These are phyloP conservation scores for Rhizopus arrhizus DNA, from an alignment of 371 early-diverging fungal species.

Conservation along the genomic window DNA sequence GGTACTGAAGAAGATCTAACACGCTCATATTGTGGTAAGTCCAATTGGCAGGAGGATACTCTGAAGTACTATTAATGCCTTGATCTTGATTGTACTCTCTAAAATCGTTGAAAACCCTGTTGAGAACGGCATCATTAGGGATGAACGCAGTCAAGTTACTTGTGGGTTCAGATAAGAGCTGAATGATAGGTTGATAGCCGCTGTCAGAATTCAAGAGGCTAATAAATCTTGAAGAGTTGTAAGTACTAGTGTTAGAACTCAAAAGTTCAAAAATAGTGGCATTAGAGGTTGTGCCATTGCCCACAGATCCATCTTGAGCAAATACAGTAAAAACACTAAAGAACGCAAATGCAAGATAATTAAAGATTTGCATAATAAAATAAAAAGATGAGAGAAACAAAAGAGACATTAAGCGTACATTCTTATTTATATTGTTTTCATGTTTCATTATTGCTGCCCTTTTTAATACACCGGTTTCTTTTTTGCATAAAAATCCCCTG, in stretches of 20 bases:
- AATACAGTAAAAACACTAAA: conserved; percentile 8
- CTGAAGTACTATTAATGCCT: background rate
- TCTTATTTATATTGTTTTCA: too few species aligned
- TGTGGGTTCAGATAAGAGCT: conserved; percentile 31
- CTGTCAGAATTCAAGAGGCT: conserved; percentile 30
- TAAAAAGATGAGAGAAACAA: background rate
- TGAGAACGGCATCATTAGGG: conserved; percentile 30
- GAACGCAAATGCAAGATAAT: conserved; percentile 13
- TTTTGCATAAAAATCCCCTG: too few species aligned
- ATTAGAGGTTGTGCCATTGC: background rate
- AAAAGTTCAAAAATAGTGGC: conserved; percentile 31
- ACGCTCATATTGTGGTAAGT: conserved; percentile 23
- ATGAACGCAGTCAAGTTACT: conserved; percentile 37
- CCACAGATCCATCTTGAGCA: conserved; percentile 10
- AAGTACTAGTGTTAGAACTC: conserved; percentile 30
- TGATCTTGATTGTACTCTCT: background rate
- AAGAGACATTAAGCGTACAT: too few species aligned
- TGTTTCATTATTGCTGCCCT: too few species aligned
- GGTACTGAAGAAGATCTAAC: conserved; percentile 38
- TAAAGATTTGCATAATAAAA: conserved; percentile 15
- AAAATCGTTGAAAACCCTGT: background rate
- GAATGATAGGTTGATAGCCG: conserved; percentile 33
- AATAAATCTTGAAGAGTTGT: conserved; percentile 30
- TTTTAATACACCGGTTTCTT: too few species aligned
- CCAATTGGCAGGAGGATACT: conserved; percentile 25